Evolutionary conservation across 129 eudicot genomes (phyloP), one percentile per base, ranked within the genome.

Genomic region (Solidago caesia): DNA sequence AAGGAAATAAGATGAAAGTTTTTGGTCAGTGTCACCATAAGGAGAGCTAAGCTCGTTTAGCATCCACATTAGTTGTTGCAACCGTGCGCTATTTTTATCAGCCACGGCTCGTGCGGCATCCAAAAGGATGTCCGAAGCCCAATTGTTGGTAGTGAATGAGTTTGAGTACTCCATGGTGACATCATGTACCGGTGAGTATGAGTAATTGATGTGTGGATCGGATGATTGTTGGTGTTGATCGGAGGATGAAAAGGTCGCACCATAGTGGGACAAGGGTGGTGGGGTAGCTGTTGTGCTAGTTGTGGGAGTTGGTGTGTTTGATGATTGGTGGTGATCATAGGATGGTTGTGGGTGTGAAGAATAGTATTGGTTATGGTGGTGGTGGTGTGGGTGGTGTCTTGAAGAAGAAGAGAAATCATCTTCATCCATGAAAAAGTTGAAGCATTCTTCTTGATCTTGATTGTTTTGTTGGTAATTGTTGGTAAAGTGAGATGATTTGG

Each of bases 351-450:
- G 75, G 52, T 77, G 84, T 76, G 86, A 78, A 12, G 84, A 25
- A 70, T 73, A 79, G 69, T 82, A 79, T 2, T 70, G 83, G 46
- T 29, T 77, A 0, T 73, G 88, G 39, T 65, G 68, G 2, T 82
- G n/a, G 21, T 21, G 21, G 21, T 21, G 21, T 21, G 21, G 85
- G 25, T 81, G 79, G 82, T 83, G 85, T 10, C 77, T 63, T 8
- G 82, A 85, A 72, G 94, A 89, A 81, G 96, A 92, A 67, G 85
- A 85, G 84, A 84, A 85, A 71, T 87, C 96, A 6, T 89, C 97
- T 47, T 89, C 94, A 83, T 92, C 98, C 98, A 92, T 92, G 91
- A 80, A 92, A 84, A 81, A 76, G 88, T 85, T 92, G 96, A 92
- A 92, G 96, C 98, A 92, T 92, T 91, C 95, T 91, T 88, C 87